Conservation (phyloP, 768 basidiomycete species). For the Rhizopogon roseolus region DNA sequence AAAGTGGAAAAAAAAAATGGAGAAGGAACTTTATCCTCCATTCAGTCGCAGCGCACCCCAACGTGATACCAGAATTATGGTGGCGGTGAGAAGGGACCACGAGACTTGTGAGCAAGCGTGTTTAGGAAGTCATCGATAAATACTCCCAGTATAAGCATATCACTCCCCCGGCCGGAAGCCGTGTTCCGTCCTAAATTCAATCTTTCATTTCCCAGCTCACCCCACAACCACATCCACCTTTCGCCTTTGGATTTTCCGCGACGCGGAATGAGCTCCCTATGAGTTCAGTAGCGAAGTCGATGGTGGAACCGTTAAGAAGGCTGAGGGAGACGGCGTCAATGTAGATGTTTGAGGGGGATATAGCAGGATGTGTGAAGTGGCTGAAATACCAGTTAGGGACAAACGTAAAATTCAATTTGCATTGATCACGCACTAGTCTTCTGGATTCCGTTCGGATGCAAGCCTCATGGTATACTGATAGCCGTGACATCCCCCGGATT, state of each 20-base stretch:
- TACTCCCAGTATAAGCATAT: not conserved
- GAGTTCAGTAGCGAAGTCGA: slow-evolving; percentile 91
- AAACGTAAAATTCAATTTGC: not conserved
- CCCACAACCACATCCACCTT: slow-evolving; percentile 93
- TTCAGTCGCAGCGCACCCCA: not conserved
- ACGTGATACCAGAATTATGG: not conserved
- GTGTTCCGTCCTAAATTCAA: not conserved
- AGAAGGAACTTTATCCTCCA: not conserved
- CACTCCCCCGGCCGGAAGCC: not conserved
- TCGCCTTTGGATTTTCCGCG: slow-evolving; percentile 83
- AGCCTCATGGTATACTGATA: slow-evolving; percentile 95
- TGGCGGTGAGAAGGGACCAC: not conserved
- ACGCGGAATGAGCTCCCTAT: slow-evolving; percentile 91
- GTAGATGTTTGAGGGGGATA: slow-evolving; percentile 71
- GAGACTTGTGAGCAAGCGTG: not conserved
- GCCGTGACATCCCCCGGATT: slow-evolving; percentile 95
- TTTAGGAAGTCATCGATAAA: no score
- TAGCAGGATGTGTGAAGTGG: slow-evolving; percentile 64
- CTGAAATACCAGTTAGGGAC: slow-evolving; percentile 28
- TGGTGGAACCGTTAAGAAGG: slow-evolving; percentile 81
- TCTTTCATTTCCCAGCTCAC: slow-evolving; percentile 89
- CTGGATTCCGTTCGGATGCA: slow-evolving; percentile 51
- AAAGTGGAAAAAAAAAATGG: no score
- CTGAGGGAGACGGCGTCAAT: slow-evolving; percentile 84
- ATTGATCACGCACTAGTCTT: slow-evolving; percentile 74